Evolutionary conservation across 352 stramenopile species (phyloP).

Genomic region (Globisporangium nodosum): DNA sequence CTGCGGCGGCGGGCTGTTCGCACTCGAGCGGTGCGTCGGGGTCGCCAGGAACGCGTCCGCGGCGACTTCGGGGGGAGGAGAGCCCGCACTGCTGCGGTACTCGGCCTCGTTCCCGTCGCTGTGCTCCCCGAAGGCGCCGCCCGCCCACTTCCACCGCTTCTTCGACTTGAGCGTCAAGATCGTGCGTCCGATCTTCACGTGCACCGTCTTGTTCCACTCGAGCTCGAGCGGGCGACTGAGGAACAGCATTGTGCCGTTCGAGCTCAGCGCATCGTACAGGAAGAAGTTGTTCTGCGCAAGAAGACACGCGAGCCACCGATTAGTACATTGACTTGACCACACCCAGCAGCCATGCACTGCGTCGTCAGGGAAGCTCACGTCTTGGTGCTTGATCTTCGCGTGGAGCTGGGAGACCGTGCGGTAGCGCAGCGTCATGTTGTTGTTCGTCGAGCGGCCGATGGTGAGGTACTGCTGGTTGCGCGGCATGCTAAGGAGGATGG

Average conservation of each 20-base stretch:
- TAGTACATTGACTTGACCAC: neutral
- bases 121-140: conserved; percentile 30
- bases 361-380: conserved; percentile 30
- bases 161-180: conserved; percentile 82
- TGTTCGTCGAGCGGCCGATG: conserved; percentile 75
- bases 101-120: conserved; percentile 21
- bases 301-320: conserved; percentile 1
- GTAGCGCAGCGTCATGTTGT: conserved; percentile 84
- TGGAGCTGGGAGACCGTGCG: conserved; percentile 83
- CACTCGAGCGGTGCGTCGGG: conserved; percentile 9
- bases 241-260: conserved; percentile 86
- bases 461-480: conserved; percentile 67
- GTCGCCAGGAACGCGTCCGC: conserved; percentile 7
- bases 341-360: neutral
- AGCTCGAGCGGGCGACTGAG: conserved; percentile 72
- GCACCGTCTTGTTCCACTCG: conserved; percentile 78
- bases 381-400: conserved; percentile 75
- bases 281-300: conserved; percentile 62
- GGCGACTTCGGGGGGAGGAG: neutral
- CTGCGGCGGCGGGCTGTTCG: conserved; percentile 6
- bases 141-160: conserved; percentile 78
- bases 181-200: conserved; percentile 82
- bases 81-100: neutral
- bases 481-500: conserved; percentile 27
- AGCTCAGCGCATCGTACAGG: conserved; percentile 66